Evolutionary conservation across 2,329 filamentous ascomycete genomes (phyloP).

Genomic region (Alternaria brassicae): DNA sequence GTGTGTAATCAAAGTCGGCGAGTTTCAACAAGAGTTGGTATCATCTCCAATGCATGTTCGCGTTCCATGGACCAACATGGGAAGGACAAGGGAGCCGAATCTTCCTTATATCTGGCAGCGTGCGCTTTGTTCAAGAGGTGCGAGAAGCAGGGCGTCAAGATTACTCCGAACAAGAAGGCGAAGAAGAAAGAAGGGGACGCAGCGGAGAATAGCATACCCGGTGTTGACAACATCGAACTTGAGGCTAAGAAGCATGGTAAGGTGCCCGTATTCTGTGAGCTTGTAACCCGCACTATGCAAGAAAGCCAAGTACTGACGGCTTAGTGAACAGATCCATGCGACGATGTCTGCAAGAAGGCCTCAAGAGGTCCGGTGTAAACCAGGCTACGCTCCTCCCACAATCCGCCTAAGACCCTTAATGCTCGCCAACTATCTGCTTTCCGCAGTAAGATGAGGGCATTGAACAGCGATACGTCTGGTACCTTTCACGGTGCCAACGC

Average conservation of each 20-base stretch:
- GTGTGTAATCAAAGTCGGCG: slow-evolving; percentile 55
- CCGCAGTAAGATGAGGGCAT: slow-evolving; percentile 58
- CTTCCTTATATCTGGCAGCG: slow-evolving; percentile 37
- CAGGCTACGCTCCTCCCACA: slow-evolving; percentile 57
- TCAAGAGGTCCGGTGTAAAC: slow-evolving; percentile 58
- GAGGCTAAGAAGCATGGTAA: slow-evolving; percentile 56
- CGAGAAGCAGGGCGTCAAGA: slow-evolving; percentile 57
- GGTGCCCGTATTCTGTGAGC: slow-evolving; percentile 58
- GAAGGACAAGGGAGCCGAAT: slow-evolving; percentile 43
- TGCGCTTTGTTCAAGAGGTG: slow-evolving; percentile 59
- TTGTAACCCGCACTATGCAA: too few relatives aligned
- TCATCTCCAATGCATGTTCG: slow-evolving; percentile 48
- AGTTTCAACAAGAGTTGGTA: slow-evolving; percentile 54
- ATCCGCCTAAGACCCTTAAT: slow-evolving; percentile 50
- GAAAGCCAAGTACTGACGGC: neutral
- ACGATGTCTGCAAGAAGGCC: slow-evolving; percentile 64
- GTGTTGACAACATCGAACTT: slow-evolving; percentile 53
- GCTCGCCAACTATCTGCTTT: slow-evolving; percentile 59
- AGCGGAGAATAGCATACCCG: slow-evolving; percentile 19
- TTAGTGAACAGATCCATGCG: slow-evolving; percentile 56
- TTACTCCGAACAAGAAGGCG: slow-evolving; percentile 13
- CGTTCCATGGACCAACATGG: slow-evolving; percentile 61
- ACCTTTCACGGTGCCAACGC: slow-evolving; percentile 64
- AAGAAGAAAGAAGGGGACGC: slow-evolving; percentile 22
- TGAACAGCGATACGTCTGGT: slow-evolving; percentile 57